Percentiles rank a stretch among this genome's conserved stretches.
These are phyloP conservation scores for Collybia sp. DNA, from an alignment of 768 basidiomycete genomes.

Conservation along the genomic window DNA sequence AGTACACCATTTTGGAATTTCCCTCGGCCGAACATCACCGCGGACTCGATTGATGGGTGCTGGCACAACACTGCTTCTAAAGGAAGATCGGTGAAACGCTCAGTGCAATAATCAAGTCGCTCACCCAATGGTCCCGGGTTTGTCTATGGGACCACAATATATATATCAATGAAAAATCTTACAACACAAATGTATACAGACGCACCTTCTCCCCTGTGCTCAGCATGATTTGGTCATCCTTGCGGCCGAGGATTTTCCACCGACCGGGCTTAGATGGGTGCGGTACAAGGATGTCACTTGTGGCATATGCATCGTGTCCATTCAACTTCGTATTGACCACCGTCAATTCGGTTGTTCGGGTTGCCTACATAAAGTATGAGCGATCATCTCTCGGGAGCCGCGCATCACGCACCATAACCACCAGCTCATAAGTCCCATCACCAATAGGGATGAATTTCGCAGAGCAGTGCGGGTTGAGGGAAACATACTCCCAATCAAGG, in stretches of 20 bases:
- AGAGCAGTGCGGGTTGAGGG: slow-evolving; percentile 12
- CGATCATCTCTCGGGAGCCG: neutral
- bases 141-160: slow-evolving; percentile 14
- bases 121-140: slow-evolving; percentile 28
- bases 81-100: neutral
- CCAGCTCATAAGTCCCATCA: slow-evolving; percentile 28
- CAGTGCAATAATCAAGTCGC: neutral
- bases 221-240: slow-evolving; percentile 37
- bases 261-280: slow-evolving; percentile 36
- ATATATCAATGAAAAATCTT: neutral
- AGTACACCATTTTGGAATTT: slow-evolving; percentile 27
- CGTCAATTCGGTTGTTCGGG: slow-evolving; percentile 8
- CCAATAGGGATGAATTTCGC: slow-evolving; percentile 26
- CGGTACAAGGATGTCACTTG: slow-evolving; percentile 35
- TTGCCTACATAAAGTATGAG: slow-evolving; percentile 2
- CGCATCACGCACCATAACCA: slow-evolving; percentile 27
- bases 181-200: neutral
- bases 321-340: slow-evolving; percentile 28
- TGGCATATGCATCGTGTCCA: slow-evolving; percentile 35
- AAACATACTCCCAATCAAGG: slow-evolving; percentile 31
- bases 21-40: slow-evolving; percentile 32
- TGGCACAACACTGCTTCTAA: slow-evolving; percentile 30
- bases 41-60: slow-evolving; percentile 18
- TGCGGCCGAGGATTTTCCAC: slow-evolving; percentile 33
- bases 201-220: slow-evolving; percentile 31